Evolutionary conservation across 2,329 filamentous ascomycete species (phyloP), one percentile per base, ranked within the genome.

Genomic region (Paraphaeosphaeria sporulosa): DNA sequence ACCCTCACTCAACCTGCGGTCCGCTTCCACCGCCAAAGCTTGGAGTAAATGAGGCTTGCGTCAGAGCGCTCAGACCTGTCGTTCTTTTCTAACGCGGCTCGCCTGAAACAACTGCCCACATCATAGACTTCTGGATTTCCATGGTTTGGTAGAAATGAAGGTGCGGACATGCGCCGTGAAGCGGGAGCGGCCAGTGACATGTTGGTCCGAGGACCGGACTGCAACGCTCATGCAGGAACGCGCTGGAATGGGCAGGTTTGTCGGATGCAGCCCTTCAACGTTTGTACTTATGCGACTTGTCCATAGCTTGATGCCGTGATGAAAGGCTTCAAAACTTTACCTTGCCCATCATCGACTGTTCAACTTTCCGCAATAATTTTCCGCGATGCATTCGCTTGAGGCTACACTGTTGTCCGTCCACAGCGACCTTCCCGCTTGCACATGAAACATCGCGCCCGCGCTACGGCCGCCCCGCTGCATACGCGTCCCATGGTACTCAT

Each of bases 381-480:
- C 7, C 17, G 5, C 12, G 9, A 12, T 34, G n/a, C 32, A 23
- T 38, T 7, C 4, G n/a, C 10, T 21, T 15, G 32, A 51, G 7
- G 38, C 23, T 21, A 3, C 6, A 42, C 3, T 30, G 32, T 52
- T 25, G 50, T 52, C 42, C 34, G 21, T n/a, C 23, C 6, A 30
- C 30, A 36, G 10, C 43, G 27, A 23, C 25, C 23, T 47, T 17
- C 44, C 23, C 23, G 44, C 23, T 13, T 13, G 44, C 23, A 30
- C 23, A 47, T 47, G 44, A 47, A 47, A 47, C 44, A 42, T 43
- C 50, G 27, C 50, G 36, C 50, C 36, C 42, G 23, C 50, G 50
- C 50, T 52, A 52, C 50, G 34, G 36, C 10, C 34, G 50, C 50
- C 50, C 50, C 34, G 19, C 50, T 25, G 50, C 50, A 52, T 52